Evolutionary conservation across 164 flowering plant genomes (phyloP).

Genomic region (Vitis rotundifolia): DNA sequence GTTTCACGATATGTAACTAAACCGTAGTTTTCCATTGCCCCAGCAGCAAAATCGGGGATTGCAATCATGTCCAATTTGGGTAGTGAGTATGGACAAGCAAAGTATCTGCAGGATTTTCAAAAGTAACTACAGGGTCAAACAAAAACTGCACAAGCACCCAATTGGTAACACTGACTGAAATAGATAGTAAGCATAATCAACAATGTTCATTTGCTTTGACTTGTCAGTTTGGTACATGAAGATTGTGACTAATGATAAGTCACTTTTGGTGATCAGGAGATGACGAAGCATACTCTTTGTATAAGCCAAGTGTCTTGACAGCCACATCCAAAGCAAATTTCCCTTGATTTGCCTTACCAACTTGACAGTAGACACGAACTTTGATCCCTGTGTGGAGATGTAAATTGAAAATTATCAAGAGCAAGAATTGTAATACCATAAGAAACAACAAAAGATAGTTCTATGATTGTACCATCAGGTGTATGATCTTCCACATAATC

Average conservation of each 20-base stretch:
- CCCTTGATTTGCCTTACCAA: constrained; percentile 87
- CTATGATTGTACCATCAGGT: constrained; percentile 62
- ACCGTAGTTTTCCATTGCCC: constrained; percentile 99
- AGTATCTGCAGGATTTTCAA: constrained; percentile 55
- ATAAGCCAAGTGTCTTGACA: constrained; percentile 80
- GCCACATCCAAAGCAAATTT: constrained; percentile 92
- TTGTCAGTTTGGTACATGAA: background rate
- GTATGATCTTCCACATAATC: constrained; percentile 87
- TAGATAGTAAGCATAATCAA: background rate
- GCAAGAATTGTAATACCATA: background rate
- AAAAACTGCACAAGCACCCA: background rate
- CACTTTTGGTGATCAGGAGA: background rate
- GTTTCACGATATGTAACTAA: constrained; percentile 93
- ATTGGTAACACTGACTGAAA: background rate
- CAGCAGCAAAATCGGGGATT: constrained; percentile 98
- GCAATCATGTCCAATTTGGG: constrained; percentile 98
- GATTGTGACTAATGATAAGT: background rate
- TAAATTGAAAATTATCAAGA: background rate
- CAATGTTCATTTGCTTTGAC: background rate
- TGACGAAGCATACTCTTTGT: constrained; percentile 55
- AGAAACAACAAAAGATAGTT: background rate
- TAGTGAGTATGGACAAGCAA: constrained; percentile 78
- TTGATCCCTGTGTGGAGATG: constrained; percentile 52
- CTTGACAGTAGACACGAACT: constrained; percentile 87
- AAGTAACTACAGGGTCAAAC: background rate